A percentile compares a stretch with the other conserved stretches of the same genome.
These are phyloP conservation scores for Phytophthora tubulina DNA, from an alignment of 352 stramenopile genomes.

Conservation along the genomic window DNA sequence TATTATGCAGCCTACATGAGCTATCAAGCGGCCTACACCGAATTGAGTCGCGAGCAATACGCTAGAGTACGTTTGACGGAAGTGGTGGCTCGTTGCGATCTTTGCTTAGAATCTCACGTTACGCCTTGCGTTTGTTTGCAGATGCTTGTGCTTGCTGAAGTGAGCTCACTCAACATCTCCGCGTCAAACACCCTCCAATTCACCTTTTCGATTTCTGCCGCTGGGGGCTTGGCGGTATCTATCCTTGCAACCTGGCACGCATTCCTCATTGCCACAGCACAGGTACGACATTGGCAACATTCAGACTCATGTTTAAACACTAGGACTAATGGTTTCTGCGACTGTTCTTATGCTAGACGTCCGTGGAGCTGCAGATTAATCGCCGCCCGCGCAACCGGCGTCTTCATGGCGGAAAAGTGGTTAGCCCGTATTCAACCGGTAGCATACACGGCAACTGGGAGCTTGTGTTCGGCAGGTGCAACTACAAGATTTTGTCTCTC, in stretches of 20 bases:
- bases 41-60: constrained; percentile 63
- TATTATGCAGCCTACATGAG: constrained; percentile 70
- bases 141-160: constrained; percentile 41
- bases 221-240: constrained; percentile 66
- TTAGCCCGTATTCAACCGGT: constrained; percentile 73
- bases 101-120: not conserved
- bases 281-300: constrained; percentile 48
- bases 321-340: constrained; percentile 2
- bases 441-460: constrained; percentile 84
- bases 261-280: constrained; percentile 80
- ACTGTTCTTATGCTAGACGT: constrained; percentile 58
- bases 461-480: constrained; percentile 72
- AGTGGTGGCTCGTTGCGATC: not conserved
- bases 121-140: constrained; percentile 13
- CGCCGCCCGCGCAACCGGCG: constrained; percentile 60
- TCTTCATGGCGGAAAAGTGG: constrained; percentile 55
- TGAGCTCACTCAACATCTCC: constrained; percentile 26
- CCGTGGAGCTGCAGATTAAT: constrained; percentile 86
- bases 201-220: constrained; percentile 71
- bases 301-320: not conserved
- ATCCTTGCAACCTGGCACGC: constrained; percentile 76
- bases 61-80: constrained; percentile 52
- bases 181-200: constrained; percentile 65
- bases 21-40: constrained; percentile 63
- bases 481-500: constrained; percentile 66